phyloP scores from a whole-genome alignment of 2,329 filamentous ascomycete species.

The Hypoxylon sp. region DNA sequence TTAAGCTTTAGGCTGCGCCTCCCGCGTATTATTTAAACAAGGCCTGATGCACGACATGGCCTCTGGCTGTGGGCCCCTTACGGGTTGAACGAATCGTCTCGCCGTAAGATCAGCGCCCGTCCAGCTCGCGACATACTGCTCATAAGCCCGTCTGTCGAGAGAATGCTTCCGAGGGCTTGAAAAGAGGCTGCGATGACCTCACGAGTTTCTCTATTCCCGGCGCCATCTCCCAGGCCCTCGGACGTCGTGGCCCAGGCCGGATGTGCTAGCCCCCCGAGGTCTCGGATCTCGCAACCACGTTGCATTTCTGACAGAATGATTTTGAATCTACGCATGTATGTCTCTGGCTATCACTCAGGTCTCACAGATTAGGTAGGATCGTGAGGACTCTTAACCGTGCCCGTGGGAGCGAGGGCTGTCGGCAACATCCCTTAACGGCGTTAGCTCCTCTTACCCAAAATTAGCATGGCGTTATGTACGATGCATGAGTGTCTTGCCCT shows the following conservation, averaged over 20 bases:
- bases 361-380: constrained; percentile 43
- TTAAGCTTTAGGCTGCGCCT: constrained; percentile 33
- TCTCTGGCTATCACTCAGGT: constrained; percentile 38
- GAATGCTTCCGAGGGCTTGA: constrained; percentile 37
- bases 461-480: constrained; percentile 32
- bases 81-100: constrained; percentile 39
- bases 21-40: constrained; percentile 40
- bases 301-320: constrained; percentile 45
- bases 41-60: constrained; percentile 47
- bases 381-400: constrained; percentile 37
- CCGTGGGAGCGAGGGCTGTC: constrained; percentile 30
- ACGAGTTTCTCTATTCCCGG: constrained; percentile 36
- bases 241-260: constrained; percentile 36
- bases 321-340: constrained; percentile 38
- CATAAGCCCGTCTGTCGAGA: constrained; percentile 20
- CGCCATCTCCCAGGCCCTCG: constrained; percentile 42
- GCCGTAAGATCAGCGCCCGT: constrained; percentile 28
- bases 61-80: constrained; percentile 39
- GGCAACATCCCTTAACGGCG: constrained; percentile 29
- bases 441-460: constrained; percentile 30
- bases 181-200: constrained; percentile 44
- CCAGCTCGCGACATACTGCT: constrained; percentile 32
- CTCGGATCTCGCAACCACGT: constrained; percentile 45
- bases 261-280: constrained; percentile 31
- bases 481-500: constrained; percentile 21